These are phyloP conservation scores for Volvox reticuliferus DNA, from an alignment of 139 green algal species.

Conservation along the genomic window DNA sequence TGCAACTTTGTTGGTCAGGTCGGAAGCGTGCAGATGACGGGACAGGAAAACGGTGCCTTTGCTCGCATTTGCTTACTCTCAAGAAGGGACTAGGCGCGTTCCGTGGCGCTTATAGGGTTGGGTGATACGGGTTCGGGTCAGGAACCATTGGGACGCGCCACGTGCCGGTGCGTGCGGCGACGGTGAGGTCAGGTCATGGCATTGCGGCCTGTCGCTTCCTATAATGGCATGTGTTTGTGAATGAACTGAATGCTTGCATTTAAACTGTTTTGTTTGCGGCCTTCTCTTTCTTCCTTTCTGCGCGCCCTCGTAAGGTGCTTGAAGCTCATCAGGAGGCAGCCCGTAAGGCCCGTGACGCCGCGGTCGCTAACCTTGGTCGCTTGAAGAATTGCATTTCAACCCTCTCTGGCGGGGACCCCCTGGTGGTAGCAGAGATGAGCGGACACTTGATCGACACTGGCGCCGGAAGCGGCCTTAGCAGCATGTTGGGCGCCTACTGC, in stretches of 20 bases:
- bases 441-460: constrained; percentile 12
- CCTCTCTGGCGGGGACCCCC: not conserved
- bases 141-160: no score
- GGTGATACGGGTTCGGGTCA: not conserved
- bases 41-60: not conserved
- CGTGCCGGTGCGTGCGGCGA: no score
- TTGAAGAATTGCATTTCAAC: constrained; percentile 2
- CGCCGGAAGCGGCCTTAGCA: not conserved
- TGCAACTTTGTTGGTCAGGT: not conserved
- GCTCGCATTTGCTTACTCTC: not conserved
- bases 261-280: not conserved
- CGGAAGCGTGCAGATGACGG: not conserved
- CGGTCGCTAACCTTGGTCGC: constrained; percentile 7
- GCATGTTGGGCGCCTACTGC: not conserved
- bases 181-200: no score
- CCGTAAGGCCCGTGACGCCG: not conserved
- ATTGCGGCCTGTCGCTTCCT: no score
- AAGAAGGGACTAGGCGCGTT: not conserved
- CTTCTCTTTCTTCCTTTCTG: no score
- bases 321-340: constrained; percentile 14
- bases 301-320: not conserved
- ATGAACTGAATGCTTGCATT: not conserved
- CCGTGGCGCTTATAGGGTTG: not conserved
- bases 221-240: no score
- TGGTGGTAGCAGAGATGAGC: not conserved